These are phyloP conservation scores for Rubroboletus satanas DNA, from an alignment of 768 basidiomycete genomes.

Conservation along the genomic window DNA sequence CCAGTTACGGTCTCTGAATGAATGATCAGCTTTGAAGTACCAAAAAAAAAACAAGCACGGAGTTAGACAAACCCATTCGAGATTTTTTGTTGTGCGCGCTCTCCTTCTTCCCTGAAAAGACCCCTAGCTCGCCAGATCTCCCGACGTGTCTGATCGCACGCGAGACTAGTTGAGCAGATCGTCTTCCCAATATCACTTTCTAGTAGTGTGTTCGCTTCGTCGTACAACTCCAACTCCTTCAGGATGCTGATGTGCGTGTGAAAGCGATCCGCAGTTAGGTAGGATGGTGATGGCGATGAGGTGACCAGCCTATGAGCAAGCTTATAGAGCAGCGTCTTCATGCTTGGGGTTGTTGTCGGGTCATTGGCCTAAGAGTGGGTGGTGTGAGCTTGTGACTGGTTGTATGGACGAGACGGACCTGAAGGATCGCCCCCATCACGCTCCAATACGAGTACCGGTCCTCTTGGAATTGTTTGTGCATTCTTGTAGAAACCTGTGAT, in stretches of 20 bases:
- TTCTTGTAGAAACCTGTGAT: constrained; percentile 66
- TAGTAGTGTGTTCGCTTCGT: constrained; percentile 67
- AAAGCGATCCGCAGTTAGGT: constrained; percentile 69
- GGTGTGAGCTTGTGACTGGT: constrained; percentile 8
- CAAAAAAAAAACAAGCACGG: constrained; percentile 4
- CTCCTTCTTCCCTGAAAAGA: constrained; percentile 56
- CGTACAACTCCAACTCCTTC: constrained; percentile 60
- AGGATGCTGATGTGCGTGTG: constrained; percentile 71
- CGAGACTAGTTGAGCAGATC: constrained; percentile 66
- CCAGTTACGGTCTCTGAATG: constrained; percentile 78
- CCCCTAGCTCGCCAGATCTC: constrained; percentile 63
- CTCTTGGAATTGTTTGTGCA: constrained; percentile 82
- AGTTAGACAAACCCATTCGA: constrained; percentile 47
- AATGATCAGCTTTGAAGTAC: constrained; percentile 19
- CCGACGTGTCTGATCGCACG: constrained; percentile 71
- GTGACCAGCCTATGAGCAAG: constrained; percentile 73
- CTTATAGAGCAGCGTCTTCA: constrained; percentile 68
- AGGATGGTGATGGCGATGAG: constrained; percentile 60
- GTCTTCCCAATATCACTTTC: constrained; percentile 63
- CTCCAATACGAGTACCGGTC: constrained; percentile 83
- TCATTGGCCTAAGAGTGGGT: constrained; percentile 62
- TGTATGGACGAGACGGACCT: constrained; percentile 42
- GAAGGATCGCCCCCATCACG: constrained; percentile 73
- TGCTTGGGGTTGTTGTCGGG: constrained; percentile 51
- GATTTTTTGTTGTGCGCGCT: constrained; percentile 56